Percentiles rank a stretch among this genome's conserved stretches.
phyloP scores from a whole-genome alignment of 1,284 basidiomycete genomes.

The Anthracocystis setariae region DNA sequence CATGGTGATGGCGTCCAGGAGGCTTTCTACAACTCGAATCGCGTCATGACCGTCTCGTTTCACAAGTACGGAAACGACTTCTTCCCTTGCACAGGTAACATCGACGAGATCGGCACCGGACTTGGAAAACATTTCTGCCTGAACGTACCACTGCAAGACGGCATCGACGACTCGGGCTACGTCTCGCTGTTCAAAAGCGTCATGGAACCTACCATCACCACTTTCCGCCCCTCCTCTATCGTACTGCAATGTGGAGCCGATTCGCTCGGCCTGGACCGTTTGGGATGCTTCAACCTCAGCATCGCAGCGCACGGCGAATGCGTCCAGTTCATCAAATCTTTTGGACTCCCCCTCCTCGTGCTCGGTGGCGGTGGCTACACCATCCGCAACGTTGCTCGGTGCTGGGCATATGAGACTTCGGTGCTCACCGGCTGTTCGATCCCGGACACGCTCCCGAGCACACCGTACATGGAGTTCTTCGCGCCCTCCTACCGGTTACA shows the following conservation, averaged over 20 bases:
- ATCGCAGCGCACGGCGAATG: slow-evolving; percentile 99
- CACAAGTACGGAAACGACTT: slow-evolving; percentile 99
- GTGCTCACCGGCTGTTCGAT: slow-evolving; percentile 79
- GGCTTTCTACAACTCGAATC: slow-evolving; percentile 96
- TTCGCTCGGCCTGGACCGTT: slow-evolving; percentile 89
- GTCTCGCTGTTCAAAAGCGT: slow-evolving; percentile 93
- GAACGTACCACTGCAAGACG: slow-evolving; percentile 94
- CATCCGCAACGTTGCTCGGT: slow-evolving; percentile 89
- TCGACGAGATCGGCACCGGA: slow-evolving; percentile 63
- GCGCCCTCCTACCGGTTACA: slow-evolving; percentile 91
- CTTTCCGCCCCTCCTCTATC: slow-evolving; percentile 88
- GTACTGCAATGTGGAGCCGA: slow-evolving; percentile 98
- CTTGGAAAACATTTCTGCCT: slow-evolving; percentile 92
- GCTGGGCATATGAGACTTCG: slow-evolving; percentile 98
- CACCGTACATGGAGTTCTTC: slow-evolving; percentile 93
- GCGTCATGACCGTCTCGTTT: slow-evolving; percentile 98
- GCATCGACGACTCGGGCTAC: slow-evolving; percentile 97
- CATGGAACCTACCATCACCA: slow-evolving; percentile 89
- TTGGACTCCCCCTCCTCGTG: slow-evolving; percentile 87
- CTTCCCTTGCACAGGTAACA: slow-evolving; percentile 72
- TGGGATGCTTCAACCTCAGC: slow-evolving; percentile 98
- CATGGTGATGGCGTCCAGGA: slow-evolving; percentile 99
- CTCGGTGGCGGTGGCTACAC: slow-evolving; percentile 96
- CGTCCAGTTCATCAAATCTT: slow-evolving; percentile 93
- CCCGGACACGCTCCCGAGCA: slow-evolving; percentile 85